These are phyloP conservation scores for Metschnikowia amazonensis DNA, from an alignment of 805 yeast genomes.

Conservation along the genomic window DNA sequence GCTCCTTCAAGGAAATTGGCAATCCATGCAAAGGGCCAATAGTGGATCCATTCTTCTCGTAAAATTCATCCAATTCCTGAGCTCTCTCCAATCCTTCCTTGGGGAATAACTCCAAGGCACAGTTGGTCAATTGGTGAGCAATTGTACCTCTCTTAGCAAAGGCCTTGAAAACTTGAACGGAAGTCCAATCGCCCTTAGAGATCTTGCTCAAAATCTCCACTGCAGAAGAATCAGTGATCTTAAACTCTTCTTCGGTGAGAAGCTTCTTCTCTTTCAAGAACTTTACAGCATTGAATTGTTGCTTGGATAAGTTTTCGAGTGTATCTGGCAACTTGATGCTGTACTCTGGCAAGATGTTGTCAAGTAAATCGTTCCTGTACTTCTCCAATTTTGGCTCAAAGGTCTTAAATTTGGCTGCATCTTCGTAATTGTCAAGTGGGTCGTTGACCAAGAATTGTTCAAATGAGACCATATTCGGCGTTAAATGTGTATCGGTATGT, in stretches of 20 bases:
- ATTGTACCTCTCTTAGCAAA: slow-evolving; percentile 62
- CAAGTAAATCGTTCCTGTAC: slow-evolving; percentile 35
- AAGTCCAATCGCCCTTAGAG: slow-evolving; percentile 43
- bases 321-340: slow-evolving; percentile 32
- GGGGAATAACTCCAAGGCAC: slow-evolving; percentile 58
- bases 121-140: slow-evolving; percentile 60
- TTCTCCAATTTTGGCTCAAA: slow-evolving; percentile 47
- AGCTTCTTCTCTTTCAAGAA: slow-evolving; percentile 33
- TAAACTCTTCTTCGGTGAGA: slow-evolving; percentile 36
- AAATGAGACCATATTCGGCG: slow-evolving; percentile 15
- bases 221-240: slow-evolving; percentile 44
- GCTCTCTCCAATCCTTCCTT: slow-evolving; percentile 60
- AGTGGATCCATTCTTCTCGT: slow-evolving; percentile 43
- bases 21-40: slow-evolving; percentile 66
- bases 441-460: slow-evolving; percentile 30
- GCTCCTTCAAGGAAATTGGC: slow-evolving; percentile 65
- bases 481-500: not conserved
- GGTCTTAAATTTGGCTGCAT: slow-evolving; percentile 38
- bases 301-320: slow-evolving; percentile 29
- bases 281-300: slow-evolving; percentile 36
- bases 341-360: slow-evolving; percentile 41
- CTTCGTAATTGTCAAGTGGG: slow-evolving; percentile 31
- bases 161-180: slow-evolving; percentile 55
- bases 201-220: slow-evolving; percentile 40
- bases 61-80: slow-evolving; percentile 50